These are phyloP conservation scores for Darksidea phi DNA, from an alignment of 495 filamentous ascomycete genomes.

Conservation along the genomic window DNA sequence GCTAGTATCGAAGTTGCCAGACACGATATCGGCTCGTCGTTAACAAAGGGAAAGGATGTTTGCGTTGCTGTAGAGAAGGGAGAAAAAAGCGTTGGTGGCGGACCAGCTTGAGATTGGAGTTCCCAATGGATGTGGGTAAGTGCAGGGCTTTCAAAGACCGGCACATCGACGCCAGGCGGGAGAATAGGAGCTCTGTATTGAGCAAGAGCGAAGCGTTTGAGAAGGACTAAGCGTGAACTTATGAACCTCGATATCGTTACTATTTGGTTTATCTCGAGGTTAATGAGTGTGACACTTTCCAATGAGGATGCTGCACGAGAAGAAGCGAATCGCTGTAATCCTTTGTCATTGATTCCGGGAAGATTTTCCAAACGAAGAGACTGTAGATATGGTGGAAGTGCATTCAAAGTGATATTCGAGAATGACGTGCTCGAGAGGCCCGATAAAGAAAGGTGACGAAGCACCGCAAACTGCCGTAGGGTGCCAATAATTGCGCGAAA, in stretches of 20 bases:
- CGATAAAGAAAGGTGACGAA: constrained; percentile 73
- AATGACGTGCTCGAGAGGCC: constrained; percentile 70
- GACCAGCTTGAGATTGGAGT: constrained; percentile 18
- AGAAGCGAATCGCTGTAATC: constrained; percentile 68
- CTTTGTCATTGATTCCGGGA: constrained; percentile 71
- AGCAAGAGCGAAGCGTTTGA: constrained; percentile 44
- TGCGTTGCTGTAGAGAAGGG: neutral
- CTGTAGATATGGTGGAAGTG: constrained; percentile 64
- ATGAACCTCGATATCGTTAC: constrained; percentile 83
- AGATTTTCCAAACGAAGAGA: constrained; percentile 75
- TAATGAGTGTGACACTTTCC: constrained; percentile 55
- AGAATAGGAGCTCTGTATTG: constrained; percentile 15
- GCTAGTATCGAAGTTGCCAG: constrained; percentile 71
- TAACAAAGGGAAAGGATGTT: constrained; percentile 63
- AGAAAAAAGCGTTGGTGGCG: neutral
- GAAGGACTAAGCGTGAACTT: constrained; percentile 46
- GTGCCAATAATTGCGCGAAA: constrained; percentile 60
- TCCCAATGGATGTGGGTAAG: constrained; percentile 27
- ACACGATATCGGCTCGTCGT: constrained; percentile 76
- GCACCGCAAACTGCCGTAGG: constrained; percentile 63
- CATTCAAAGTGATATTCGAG: constrained; percentile 65
- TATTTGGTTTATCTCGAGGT: constrained; percentile 81
- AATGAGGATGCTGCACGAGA: constrained; percentile 22
- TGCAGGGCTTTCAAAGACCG: constrained; percentile 2
- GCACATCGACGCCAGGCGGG: neutral